Evolutionary conservation across 2,329 filamentous ascomycete species (phyloP).

Genomic region (Penicillium rolfsii): DNA sequence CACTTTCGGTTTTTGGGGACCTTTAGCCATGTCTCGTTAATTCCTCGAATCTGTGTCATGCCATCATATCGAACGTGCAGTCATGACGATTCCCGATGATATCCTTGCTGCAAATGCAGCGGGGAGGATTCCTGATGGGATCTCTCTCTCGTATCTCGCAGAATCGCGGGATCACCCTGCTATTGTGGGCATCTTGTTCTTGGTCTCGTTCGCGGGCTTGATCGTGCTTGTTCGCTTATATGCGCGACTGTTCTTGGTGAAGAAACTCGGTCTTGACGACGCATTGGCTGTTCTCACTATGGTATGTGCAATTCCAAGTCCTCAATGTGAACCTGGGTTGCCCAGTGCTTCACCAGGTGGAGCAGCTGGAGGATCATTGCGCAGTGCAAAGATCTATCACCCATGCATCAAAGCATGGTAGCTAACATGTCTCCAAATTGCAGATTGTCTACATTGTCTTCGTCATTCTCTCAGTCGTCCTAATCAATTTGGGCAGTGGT

Average conservation of each 20-base stretch:
- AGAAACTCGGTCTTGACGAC: slow-evolving; percentile 52
- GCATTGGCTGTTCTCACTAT: slow-evolving; percentile 52
- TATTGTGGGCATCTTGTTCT: slow-evolving; percentile 35
- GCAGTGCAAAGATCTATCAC: not conserved
- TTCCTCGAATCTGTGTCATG: slow-evolving; percentile 10
- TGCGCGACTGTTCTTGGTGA: slow-evolving; percentile 51
- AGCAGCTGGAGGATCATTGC: not conserved
- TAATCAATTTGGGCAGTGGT: slow-evolving; percentile 55
- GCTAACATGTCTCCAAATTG: slow-evolving; percentile 4
- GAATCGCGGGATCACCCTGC: slow-evolving; percentile 33
- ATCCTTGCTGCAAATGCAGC: slow-evolving; percentile 34
- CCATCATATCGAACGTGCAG: slow-evolving; percentile 10
- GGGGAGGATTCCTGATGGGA: slow-evolving; percentile 31
- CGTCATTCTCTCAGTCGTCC: slow-evolving; percentile 46
- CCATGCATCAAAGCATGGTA: not conserved
- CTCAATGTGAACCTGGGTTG: not conserved
- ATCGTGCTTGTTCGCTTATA: slow-evolving; percentile 50
- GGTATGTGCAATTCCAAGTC: slow-evolving; percentile 37
- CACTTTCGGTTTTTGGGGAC: not conserved
- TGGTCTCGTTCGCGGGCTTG: slow-evolving; percentile 34
- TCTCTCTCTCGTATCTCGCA: slow-evolving; percentile 34
- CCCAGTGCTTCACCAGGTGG: not conserved
- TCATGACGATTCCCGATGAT: slow-evolving; percentile 33
- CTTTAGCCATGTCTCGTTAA: slow-evolving; percentile 7
- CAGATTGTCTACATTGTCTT: slow-evolving; percentile 48